Conservation (phyloP, 2,329 filamentous ascomycete species). For the Conoideocrella luteorostrata region DNA sequence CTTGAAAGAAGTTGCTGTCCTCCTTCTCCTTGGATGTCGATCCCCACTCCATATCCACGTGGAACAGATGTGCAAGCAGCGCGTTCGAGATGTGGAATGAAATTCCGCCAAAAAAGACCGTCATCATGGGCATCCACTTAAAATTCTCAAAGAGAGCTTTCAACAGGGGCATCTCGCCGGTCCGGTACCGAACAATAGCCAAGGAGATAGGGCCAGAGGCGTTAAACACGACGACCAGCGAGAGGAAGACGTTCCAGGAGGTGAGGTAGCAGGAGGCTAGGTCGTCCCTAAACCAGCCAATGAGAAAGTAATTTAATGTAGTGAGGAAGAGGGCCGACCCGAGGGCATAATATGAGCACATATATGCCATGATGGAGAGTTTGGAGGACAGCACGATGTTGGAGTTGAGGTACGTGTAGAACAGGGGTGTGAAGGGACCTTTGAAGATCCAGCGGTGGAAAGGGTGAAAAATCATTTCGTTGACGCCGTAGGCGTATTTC, state of each 20-base stretch:
- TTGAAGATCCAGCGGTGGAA: conserved; percentile 53
- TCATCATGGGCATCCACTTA: conserved; percentile 54
- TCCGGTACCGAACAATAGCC: conserved; percentile 56
- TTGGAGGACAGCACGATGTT: conserved; percentile 61
- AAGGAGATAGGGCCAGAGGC: conserved; percentile 54
- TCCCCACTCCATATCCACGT: conserved; percentile 41
- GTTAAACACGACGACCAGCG: conserved; percentile 60
- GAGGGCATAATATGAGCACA: conserved; percentile 67
- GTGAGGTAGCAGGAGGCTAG: conserved; percentile 63
- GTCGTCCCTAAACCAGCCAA: conserved; percentile 64
- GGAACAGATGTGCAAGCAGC: conserved; percentile 35
- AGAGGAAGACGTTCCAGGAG: conserved; percentile 58
- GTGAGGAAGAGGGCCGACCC: conserved; percentile 62
- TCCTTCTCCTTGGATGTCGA: conserved; percentile 55
- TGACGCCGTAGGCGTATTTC: conserved; percentile 67
- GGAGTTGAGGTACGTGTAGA: conserved; percentile 52
- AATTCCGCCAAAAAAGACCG: conserved; percentile 37
- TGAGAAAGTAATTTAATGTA: conserved; percentile 61
- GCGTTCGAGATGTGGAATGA: conserved; percentile 35
- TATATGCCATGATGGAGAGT: conserved; percentile 64
- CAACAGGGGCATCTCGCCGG: conserved; percentile 46
- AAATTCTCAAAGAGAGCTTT: conserved; percentile 38
- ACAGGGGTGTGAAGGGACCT: conserved; percentile 60
- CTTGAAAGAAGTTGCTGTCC: conserved; percentile 49
- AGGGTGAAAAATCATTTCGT: conserved; percentile 65